Conservation (phyloP, 352 stramenopile species). For the Globisporangium cederbergense region DNA sequence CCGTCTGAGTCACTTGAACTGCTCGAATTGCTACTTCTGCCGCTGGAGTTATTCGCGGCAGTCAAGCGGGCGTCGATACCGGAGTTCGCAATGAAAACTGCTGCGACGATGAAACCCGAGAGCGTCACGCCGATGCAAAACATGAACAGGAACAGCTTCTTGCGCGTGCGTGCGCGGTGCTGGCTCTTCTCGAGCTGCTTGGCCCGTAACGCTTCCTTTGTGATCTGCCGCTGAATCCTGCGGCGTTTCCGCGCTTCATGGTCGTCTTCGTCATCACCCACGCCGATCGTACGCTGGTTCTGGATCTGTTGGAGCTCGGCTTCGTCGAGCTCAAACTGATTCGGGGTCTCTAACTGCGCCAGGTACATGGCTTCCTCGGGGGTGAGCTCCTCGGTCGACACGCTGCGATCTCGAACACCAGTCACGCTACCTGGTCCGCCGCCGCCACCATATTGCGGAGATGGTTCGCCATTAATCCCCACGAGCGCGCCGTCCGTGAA, state of each 20-base stretch:
- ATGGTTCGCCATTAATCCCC: slow-evolving; percentile 19
- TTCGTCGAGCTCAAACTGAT: slow-evolving; percentile 6
- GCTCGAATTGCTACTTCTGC: slow-evolving; percentile 14
- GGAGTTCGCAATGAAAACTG: slow-evolving; percentile 52
- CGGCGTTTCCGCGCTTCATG: slow-evolving; percentile 44
- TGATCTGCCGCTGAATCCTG: slow-evolving; percentile 46
- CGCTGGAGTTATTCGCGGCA: slow-evolving; percentile 14
- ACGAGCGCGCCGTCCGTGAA: slow-evolving; percentile 23
- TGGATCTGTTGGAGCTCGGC: slow-evolving; percentile 10
- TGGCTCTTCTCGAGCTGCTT: slow-evolving; percentile 54
- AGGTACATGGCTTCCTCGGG: slow-evolving; percentile 20
- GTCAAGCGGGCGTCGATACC: slow-evolving; percentile 30
- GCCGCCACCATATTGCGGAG: slow-evolving; percentile 1
- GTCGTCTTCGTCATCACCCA: slow-evolving; percentile 21
- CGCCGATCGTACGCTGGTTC: slow-evolving; percentile 19
- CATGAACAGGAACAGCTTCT: slow-evolving; percentile 59
- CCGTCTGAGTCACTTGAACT: neutral
- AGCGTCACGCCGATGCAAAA: slow-evolving; percentile 56
- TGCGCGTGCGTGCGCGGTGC: slow-evolving; percentile 46
- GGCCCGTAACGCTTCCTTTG: slow-evolving; percentile 52
- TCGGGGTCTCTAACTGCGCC: slow-evolving; percentile 23
- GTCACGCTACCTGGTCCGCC: neutral
- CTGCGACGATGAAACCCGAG: slow-evolving; percentile 52
- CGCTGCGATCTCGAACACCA: slow-evolving; percentile 8
- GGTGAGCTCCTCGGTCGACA: slow-evolving; percentile 9